Percentiles rank a stretch among this genome's conserved stretches.
Conservation (phyloP, 106 monocot genomes). For the Apostasia ramifera region DNA sequence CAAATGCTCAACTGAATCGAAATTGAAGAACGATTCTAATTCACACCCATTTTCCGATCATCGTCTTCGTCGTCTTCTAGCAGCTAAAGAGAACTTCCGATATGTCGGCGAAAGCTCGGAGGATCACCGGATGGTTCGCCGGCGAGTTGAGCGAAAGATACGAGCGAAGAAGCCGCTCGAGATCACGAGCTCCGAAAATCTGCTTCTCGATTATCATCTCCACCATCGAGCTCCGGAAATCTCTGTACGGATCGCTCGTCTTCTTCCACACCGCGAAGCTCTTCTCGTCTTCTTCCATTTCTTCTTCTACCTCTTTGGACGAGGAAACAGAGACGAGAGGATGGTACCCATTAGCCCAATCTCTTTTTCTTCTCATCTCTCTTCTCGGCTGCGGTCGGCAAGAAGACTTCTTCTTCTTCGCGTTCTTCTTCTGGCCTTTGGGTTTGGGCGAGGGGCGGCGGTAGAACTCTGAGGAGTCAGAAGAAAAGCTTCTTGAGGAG, state of each 20-base stretch:
- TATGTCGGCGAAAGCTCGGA: slow-evolving; percentile 32
- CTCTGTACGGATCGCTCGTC: slow-evolving; percentile 52
- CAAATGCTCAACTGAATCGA: too few relatives aligned
- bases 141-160: slow-evolving; percentile 56
- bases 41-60: too few relatives aligned
- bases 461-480: slow-evolving; percentile 69
- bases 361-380: background rate
- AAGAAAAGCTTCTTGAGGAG: slow-evolving; percentile 72
- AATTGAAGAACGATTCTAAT: too few relatives aligned
- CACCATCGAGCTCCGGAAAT: slow-evolving; percentile 61
- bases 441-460: slow-evolving; percentile 13
- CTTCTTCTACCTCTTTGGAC: background rate
- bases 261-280: slow-evolving; percentile 52
- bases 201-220: slow-evolving; percentile 71
- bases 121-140: slow-evolving; percentile 41
- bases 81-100: slow-evolving; percentile 13
- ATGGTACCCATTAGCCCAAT: background rate
- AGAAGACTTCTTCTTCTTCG: background rate
- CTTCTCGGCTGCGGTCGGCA: background rate
- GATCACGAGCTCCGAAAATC: slow-evolving; percentile 25
- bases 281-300: background rate
- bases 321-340: slow-evolving; percentile 12
- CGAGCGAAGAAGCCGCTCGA: slow-evolving; percentile 40
- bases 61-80: background rate
- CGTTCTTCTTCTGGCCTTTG: background rate